Base-by-base conservation (phyloP, 768 basidiomycete species). In the Lactarius sanguifluus region DNA sequence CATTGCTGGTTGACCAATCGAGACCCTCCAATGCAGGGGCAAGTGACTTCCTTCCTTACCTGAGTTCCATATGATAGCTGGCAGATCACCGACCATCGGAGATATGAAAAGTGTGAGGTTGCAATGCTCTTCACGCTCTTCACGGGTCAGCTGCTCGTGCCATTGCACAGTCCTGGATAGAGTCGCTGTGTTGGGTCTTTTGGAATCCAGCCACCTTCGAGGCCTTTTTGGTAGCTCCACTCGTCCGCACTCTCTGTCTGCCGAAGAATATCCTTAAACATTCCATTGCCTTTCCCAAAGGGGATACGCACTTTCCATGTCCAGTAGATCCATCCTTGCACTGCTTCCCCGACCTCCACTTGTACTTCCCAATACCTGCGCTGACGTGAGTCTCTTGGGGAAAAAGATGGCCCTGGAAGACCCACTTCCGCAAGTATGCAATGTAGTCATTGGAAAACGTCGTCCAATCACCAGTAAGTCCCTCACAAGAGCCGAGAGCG, bases 151-250 rank as follows among this genome's bases (percentile, higher is more conserved):
- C 32, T 63, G 34, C 54, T 56, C 32, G 30, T 38, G 47, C 59
- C 32, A 13, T 43, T 74, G 74, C 89, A 91, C 52, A 90, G 80
- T 69, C 84, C 77, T 13, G 88, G 88, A 73, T 88, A 90, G 70
- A 82, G 72, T 67, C 86, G 80, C 68, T 89, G 75, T n/a, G 84
- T 82, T 5, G 88, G 87, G 73, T 91, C 82, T 65, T 82, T 79
- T 16, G 90, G 89, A 68, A 91, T 90, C 89, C 89, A 92, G 60
- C 90, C 90, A 40, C 86, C 88, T 74, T 86, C 81, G 15, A 91
- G 74, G 5, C 90, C 90, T 70, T 82, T 85, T 76, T 86, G 83
- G 73, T 92, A 92, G 71, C 87, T 88, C 89, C 87, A 90, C 68
- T 90, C 86, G 73, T 89, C 87, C 16, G 85, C 86, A 68, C 82